Conservation (phyloP, 2,329 filamentous ascomycete species). For the Cordyceps sp. region DNA sequence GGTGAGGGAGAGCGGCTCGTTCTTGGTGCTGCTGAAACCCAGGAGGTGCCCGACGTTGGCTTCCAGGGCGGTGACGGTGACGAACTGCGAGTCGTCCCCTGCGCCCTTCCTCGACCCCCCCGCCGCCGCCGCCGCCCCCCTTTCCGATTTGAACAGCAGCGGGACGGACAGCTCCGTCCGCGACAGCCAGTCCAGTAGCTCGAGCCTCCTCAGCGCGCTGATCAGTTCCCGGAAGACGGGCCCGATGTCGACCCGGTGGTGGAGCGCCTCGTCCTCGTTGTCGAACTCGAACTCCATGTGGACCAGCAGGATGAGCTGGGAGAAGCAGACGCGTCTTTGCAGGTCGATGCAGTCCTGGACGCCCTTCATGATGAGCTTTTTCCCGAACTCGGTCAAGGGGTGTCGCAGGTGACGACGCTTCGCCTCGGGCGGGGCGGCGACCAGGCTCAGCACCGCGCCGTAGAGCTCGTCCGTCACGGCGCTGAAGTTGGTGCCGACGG, state of each 20-base stretch:
- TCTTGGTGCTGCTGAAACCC: constrained; percentile 33
- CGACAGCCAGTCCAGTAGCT: constrained; percentile 56
- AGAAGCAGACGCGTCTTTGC: constrained; percentile 60
- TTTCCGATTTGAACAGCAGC: constrained; percentile 21
- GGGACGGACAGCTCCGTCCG: constrained; percentile 39
- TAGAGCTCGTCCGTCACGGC: constrained; percentile 40
- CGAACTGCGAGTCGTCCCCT: constrained; percentile 26
- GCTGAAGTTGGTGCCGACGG: constrained; percentile 49
- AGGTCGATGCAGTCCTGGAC: constrained; percentile 63
- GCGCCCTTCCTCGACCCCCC: constrained; percentile 20
- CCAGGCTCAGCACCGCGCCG: constrained; percentile 27
- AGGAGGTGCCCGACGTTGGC: constrained; percentile 46
- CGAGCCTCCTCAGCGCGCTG: constrained; percentile 52
- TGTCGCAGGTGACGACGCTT: constrained; percentile 26
- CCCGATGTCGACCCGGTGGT: constrained; percentile 46
- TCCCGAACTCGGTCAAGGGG: constrained; percentile 59
- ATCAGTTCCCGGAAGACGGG: constrained; percentile 54
- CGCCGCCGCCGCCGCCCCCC: constrained; percentile 14
- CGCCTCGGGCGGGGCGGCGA: constrained; percentile 28
- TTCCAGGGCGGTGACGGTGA: constrained; percentile 46
- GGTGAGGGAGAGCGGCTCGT: constrained; percentile 36
- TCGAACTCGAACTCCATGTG: constrained; percentile 78
- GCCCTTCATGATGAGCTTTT: constrained; percentile 56
- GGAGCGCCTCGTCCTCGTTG: constrained; percentile 49
- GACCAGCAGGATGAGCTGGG: constrained; percentile 66